phyloP scores from a whole-genome alignment of 352 stramenopile species.

The Pythium coloratum region DNA sequence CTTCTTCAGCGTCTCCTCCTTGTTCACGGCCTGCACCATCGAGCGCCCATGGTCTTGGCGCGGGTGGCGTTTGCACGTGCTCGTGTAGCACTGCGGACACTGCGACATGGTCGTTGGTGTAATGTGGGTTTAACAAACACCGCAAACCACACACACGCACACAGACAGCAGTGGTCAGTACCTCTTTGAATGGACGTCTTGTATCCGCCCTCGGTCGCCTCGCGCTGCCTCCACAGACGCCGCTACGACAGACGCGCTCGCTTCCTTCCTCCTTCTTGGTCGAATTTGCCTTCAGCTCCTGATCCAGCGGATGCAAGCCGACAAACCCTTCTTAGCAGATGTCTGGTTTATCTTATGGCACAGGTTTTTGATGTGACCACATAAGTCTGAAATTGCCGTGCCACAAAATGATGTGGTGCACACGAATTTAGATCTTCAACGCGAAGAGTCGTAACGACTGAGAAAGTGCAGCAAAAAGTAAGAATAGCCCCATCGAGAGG shows the following conservation, averaged over 20 bases:
- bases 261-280: neutral
- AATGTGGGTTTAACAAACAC: neutral
- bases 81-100: constrained; percentile 81
- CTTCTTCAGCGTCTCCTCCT: constrained; percentile 68
- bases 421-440: neutral
- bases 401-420: neutral
- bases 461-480: neutral
- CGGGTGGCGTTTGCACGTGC: constrained; percentile 63
- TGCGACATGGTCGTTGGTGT: constrained; percentile 45
- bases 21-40: constrained; percentile 41
- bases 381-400: neutral
- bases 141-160: neutral
- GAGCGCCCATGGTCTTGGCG: constrained; percentile 70
- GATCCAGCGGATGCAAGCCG: constrained; percentile 4
- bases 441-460: neutral
- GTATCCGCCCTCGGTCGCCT: neutral
- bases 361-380: neutral
- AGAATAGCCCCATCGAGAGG: neutral
- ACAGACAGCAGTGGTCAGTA: neutral
- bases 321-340: constrained; percentile 11
- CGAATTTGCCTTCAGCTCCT: constrained; percentile 8
- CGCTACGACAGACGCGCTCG: neutral
- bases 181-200: neutral
- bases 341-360: constrained; percentile 11
- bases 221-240: neutral